phyloP scores from a whole-genome alignment of 2,329 filamentous ascomycete species.

The Gnomoniopsis sp. region DNA sequence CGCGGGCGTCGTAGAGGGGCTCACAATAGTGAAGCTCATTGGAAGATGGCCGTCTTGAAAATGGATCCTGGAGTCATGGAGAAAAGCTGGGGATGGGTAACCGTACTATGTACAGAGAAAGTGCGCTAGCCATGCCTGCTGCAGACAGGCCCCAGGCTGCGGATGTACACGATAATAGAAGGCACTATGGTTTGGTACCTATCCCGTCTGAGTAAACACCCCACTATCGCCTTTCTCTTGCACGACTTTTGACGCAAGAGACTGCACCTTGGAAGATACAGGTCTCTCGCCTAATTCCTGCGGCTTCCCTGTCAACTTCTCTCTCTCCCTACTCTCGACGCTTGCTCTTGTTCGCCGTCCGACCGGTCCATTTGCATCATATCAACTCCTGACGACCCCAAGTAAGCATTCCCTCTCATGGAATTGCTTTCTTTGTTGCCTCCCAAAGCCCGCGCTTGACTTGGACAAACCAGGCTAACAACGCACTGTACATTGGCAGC shows the following conservation, averaged over 20 bases:
- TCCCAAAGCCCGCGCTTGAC: neutral
- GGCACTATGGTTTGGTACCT: too few relatives aligned
- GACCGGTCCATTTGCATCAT: neutral
- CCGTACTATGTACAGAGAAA: neutral
- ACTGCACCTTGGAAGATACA: slow-evolving; percentile 1
- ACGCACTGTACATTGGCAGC: neutral
- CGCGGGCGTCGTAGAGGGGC: neutral
- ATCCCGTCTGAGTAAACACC: neutral
- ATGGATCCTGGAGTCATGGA: neutral
- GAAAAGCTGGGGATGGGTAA: neutral
- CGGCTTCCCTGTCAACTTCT: neutral
- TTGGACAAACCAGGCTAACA: neutral
- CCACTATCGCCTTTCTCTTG: neutral
- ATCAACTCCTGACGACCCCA: neutral
- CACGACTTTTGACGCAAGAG: slow-evolving; percentile 18
- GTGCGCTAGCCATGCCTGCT: neutral
- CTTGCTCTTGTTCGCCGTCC: neutral
- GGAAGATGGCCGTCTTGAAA: neutral
- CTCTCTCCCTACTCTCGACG: neutral
- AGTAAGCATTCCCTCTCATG: neutral
- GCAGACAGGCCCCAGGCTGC: neutral
- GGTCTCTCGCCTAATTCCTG: slow-evolving; percentile 4
- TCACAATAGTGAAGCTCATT: neutral
- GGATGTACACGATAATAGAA: neutral
- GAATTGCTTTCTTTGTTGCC: neutral